Evolutionary conservation across 2,329 filamentous ascomycete genomes (phyloP), one percentile per base, ranked within the genome.

Genomic region (Arthrobotrys conoides): DNA sequence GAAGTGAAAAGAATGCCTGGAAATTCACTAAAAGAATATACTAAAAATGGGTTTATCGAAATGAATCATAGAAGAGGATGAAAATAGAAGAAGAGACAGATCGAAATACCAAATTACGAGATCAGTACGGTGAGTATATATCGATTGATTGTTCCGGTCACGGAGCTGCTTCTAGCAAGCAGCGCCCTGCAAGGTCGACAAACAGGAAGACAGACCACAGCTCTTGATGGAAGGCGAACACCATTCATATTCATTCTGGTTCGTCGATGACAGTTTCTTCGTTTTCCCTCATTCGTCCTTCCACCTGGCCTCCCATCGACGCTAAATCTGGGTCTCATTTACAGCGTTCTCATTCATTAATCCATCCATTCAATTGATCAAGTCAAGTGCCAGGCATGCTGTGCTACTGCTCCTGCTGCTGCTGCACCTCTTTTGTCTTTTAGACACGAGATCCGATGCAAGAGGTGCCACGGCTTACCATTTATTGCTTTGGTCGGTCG

Each of bases 391-490:
- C 41, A 64, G 46, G 18, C 48, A 51, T 65, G 41, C 16, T 38
- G 27, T 67, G 70, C 70, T 73, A n/a, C 46, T 55, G 33, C 64
- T 64, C 18, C 49, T 65, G 41, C 16, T 49, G n/a, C 64, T 41
- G 53, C 46, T 59, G 49, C 33, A 44, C 44, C n/a, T 41, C 57
- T 61, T 67, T 44, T 48, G 53, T 41, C 61, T 44, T 18, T 51
- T 41, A 71, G 73, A 77, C 73, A 77, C 73, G 73, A 77, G 73
- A 77, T 71, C 73, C 67, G 59, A 71, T 77, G 67, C 73, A 59
- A 77, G 57, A 77, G 73, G 73, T 77, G 70, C 73, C 73, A 77
- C 73, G 73, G 66, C 73, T 66, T 73, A 67, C 51, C 38, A 55
- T 46, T 33, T 73, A 38, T 53, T 41, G 48, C 38, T 36, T 41